Base-by-base conservation (phyloP, 2,329 filamentous ascomycete species). In the Diaporthe destruens region DNA sequence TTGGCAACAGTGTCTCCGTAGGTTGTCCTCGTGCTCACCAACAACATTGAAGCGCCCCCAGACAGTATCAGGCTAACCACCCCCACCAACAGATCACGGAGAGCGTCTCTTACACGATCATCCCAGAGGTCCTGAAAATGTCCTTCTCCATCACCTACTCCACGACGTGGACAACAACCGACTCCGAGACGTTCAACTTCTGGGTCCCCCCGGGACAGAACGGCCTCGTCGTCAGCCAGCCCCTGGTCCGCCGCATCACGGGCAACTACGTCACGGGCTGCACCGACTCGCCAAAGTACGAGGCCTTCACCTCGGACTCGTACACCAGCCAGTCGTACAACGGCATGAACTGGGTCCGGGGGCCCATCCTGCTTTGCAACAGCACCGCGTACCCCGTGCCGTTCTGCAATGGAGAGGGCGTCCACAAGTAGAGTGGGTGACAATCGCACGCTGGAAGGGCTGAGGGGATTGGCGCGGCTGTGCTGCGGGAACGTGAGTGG, bases 151-250 rank as follows among this genome's bases (percentile, higher is more conserved):
- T 82, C 71, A 73, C 61, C n/a, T 57, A 51, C 36, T 76, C 73
- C 18, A 49, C 75, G 42, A 75, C 77, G 2, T 84, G 82, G 83
- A 77, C 79, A 5, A 80, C 79, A 1, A 65, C 76, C 0, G 77
- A 82, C 71, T 75, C 78, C 0, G 77, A 80, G 55, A 74, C 75
- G 2, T 81, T 82, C 68, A 74, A 72, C 7, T 82, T 79, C 66
- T 75, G 71, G 6, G 80, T 85, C 0, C 81, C 82, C 1, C 75
- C 71, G 0, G 82, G 80, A 57, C 80, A 83, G 75, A 82, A 80
- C 72, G 83, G 82, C 29, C 78, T 81, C 20, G 80, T 84, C 49
- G 81, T 85, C 25, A 83, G 79, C 72, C 76, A 84, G 82, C 76
- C 80, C 77, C 5, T 77, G 75, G 76, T 82, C 78, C 25, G 79